Percentiles rank a stretch among this genome's conserved stretches.
Conservation (phyloP, 148 eudicot species). For the Tetragonia tetragonoides region DNA sequence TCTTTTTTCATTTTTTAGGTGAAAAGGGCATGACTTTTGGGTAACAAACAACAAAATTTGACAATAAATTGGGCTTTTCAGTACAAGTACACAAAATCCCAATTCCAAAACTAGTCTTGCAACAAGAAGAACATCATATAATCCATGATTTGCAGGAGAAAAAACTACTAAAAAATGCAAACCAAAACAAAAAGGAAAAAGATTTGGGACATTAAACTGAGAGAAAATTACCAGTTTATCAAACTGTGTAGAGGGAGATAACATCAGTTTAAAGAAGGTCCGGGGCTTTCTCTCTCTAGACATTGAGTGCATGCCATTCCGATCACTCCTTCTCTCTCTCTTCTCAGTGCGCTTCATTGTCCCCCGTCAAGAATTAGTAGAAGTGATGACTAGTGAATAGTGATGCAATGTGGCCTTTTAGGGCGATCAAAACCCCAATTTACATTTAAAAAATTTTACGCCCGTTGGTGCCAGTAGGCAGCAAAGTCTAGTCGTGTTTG, state of each 20-base stretch:
- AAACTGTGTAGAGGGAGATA: not conserved
- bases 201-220: not conserved
- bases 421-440: too few relatives aligned
- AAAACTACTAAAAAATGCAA: not conserved
- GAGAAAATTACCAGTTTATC: not conserved
- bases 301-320: not conserved
- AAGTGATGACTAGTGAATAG: too few relatives aligned
- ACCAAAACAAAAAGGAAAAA: not conserved
- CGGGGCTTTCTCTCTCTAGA: not conserved
- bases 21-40: too few relatives aligned
- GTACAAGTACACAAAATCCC: too few relatives aligned
- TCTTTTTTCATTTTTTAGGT: too few relatives aligned
- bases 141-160: not conserved
- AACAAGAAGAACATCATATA: not conserved
- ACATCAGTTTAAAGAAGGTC: constrained; percentile 11
- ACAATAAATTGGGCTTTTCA: not conserved
- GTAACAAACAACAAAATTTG: not conserved
- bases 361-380: not conserved
- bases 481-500: too few relatives aligned
- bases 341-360: not conserved
- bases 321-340: not conserved
- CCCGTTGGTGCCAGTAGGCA: too few relatives aligned
- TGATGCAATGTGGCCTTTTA: too few relatives aligned
- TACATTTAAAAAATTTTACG: too few relatives aligned
- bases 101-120: too few relatives aligned